These are phyloP conservation scores for Cicer yamashitae DNA, from an alignment of 306 rosid species.

Conservation along the genomic window DNA sequence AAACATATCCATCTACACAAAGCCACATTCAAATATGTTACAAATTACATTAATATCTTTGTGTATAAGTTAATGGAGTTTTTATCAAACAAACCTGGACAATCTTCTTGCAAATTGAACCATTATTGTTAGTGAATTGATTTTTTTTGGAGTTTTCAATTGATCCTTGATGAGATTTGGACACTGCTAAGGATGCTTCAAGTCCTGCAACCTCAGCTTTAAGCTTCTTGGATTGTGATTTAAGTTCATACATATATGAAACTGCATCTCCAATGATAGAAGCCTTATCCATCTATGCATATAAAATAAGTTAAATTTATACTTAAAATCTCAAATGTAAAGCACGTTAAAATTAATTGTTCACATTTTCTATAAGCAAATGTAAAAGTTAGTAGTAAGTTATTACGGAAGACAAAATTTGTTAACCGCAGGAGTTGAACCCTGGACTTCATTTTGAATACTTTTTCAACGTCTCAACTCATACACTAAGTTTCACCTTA, in stretches of 20 bases:
- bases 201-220: constrained; percentile 67
- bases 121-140: constrained; percentile 37
- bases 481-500: too few species aligned
- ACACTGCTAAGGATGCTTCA: constrained; percentile 55
- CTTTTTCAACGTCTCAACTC: too few species aligned
- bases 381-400: too few species aligned
- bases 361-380: neutral
- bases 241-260: constrained; percentile 62
- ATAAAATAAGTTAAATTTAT: neutral
- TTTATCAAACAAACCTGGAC: constrained; percentile 51
- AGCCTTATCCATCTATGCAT: constrained; percentile 79
- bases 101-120: constrained; percentile 52
- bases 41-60: neutral
- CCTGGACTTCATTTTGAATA: rapidly evolving
- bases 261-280: constrained; percentile 84
- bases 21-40: constrained; percentile 19
- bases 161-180: constrained; percentile 50
- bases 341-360: neutral
- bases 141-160: constrained; percentile 40
- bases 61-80: neutral
- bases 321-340: neutral
- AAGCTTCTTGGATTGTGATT: constrained; percentile 66
- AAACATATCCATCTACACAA: constrained; percentile 67
- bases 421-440: too few species aligned
- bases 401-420: too few species aligned